Evolutionary conservation across 331 rosid genomes (phyloP), one percentile per base, ranked within the genome.

Genomic region (Quercus phellos): DNA sequence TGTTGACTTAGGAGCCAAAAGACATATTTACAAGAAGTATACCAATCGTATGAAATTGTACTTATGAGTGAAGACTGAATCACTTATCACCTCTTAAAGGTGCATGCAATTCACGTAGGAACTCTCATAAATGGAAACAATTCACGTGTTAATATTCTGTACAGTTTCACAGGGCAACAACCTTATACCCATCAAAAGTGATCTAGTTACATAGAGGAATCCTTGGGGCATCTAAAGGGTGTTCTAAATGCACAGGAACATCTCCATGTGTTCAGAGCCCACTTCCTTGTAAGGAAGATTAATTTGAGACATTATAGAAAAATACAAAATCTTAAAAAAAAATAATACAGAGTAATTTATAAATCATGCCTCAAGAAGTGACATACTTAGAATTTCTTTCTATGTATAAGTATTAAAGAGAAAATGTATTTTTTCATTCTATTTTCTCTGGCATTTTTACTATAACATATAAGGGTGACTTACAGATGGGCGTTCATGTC

Each of bases 131-230:
- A 17, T n/a, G 51, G 59, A 61, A 34, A 72, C 35, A 55, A 22
- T 74, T 59, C 34, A 51, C n/a, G 73, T 64, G 5, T 74, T 78
- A 51, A 58, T 56, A 54, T 56, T 55, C 77, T 73, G 74, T 34
- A 73, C 74, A 75, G 71, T 60, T 75, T 74, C 61, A 51, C 51
- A 21, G 55, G 73, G 70, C 70, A 76, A 30, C 19, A 55, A 73
- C 12, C 4, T 66, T 32, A 53, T 51, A 26, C 29, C 46, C 66
- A 34, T 17, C 35, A 42, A 51, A 54, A 50, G 68, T 38, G 29
- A 38, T 42, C 55, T 30, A 76, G 34, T 68, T 72, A 74, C 68
- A 50, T 64, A 55, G 24, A 70, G 34, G 21, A 70, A 19, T 69
- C 72, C 29, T 24, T 18, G 55, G 46, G 56, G 55, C 21, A 29